Evolutionary conservation across 495 filamentous ascomycete species (phyloP), one percentile per base, ranked within the genome.

Genomic region (Jackrogersella multiformis): DNA sequence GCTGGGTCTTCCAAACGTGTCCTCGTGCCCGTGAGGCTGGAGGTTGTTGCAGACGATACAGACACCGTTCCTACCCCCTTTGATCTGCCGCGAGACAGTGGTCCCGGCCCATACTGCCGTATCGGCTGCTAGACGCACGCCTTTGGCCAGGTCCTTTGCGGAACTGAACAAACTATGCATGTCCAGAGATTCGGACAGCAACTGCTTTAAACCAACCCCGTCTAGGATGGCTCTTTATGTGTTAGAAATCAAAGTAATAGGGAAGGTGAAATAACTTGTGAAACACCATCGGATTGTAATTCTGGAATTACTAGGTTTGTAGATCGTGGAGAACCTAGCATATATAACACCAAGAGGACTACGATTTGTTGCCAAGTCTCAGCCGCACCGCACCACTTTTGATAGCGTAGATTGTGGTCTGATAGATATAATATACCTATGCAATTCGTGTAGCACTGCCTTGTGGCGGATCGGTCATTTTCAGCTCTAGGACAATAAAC

Each of bases 11-110:
- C 59, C 59, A 32, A 62, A 62, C 4, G 59, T 46, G 5, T 62
- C n/a, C 26, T 62, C 59, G 13, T 62, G 59, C 0, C 24, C 18
- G 38, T 62, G 45, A 1, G 59, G 59, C 18, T 62, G 59, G 18
- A 62, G 59, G 20, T 62, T 62, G 49, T 62, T 62, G 38, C 59
- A 62, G n/a, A 62, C 39, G 26, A 54, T 26, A 34, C 59, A 62
- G 48, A 62, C 28, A 28, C 59, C 48, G 26, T 46, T 34, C 36
- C 48, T 32, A 4, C 48, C 28, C 8, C 59, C 59, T 38, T 42
- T 53, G 1, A 62, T 12, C 4, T 46, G 59, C 24, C 59, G 46
- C 24, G 49, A 62, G 26, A 62, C 48, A 13, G 36, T 16, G 18
- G 45, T 62, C 10, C 59, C 59, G 36, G 38, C 38, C 45, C 46